phyloP scores from a whole-genome alignment of 2,329 filamentous ascomycete species.

The Chaetomiaceae sp. region DNA sequence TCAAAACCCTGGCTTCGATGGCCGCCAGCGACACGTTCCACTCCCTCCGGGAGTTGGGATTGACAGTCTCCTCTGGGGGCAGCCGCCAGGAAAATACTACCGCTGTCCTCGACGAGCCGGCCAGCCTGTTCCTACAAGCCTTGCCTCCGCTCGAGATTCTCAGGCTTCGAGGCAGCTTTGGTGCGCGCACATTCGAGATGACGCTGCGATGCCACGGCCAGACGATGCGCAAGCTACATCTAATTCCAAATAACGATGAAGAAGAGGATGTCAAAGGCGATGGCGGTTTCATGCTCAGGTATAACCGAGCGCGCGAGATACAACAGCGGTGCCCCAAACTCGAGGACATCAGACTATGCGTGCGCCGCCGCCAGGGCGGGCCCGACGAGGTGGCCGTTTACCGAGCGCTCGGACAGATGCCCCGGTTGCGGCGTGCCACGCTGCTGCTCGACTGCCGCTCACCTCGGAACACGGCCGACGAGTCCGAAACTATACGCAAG shows the following conservation, averaged over 20 bases:
- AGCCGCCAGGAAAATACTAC: too few species aligned
- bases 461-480: background rate
- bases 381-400: slow-evolving; percentile 1
- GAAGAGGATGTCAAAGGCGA: background rate
- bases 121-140: background rate
- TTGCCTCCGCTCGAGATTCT: background rate
- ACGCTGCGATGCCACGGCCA: background rate
- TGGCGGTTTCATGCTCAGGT: too few species aligned
- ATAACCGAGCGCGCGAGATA: background rate
- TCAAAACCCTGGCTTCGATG: background rate
- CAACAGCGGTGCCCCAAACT: background rate
- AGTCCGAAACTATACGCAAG: background rate
- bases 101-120: background rate
- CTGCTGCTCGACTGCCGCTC: background rate
- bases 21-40: background rate
- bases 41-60: background rate
- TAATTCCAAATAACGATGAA: background rate
- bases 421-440: background rate
- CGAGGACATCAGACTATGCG: background rate
- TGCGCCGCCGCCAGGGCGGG: background rate
- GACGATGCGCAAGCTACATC: background rate
- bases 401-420: background rate
- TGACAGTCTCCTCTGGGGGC: background rate
- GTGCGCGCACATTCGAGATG: background rate
- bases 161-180: background rate